Evolutionary conservation across 176 grass and related monocot genomes (phyloP).

Genomic region (Carex parvula): DNA sequence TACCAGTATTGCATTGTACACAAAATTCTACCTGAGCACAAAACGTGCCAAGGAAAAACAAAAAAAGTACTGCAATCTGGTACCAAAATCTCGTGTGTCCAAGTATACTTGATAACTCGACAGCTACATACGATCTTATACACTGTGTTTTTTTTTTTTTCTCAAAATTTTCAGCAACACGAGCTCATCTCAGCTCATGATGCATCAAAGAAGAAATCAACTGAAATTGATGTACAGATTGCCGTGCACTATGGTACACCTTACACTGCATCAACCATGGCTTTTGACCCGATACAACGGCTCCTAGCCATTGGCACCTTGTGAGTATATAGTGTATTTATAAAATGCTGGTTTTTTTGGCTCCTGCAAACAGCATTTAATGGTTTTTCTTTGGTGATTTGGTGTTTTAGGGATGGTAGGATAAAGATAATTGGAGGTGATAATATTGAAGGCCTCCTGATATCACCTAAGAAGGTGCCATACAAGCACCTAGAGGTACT

Average conservation of each 20-base stretch:
- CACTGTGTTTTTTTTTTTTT: background rate
- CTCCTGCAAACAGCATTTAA: background rate
- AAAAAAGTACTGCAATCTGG: background rate
- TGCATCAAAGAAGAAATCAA: slow-evolving; percentile 2
- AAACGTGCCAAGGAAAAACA: background rate
- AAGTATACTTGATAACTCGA: background rate
- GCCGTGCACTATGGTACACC: slow-evolving; percentile 70
- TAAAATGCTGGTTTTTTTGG: background rate
- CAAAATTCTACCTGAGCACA: background rate
- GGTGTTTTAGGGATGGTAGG: slow-evolving; percentile 72
- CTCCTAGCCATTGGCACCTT: slow-evolving; percentile 83
- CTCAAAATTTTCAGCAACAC: slow-evolving; percentile 7
- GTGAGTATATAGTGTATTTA: slow-evolving; percentile 38
- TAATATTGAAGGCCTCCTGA: slow-evolving; percentile 77
- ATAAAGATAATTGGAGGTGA: slow-evolving; percentile 91
- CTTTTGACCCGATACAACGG: slow-evolving; percentile 81
- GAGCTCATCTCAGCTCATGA: background rate
- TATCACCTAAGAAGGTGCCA: slow-evolving; percentile 72
- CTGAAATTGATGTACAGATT: slow-evolving; percentile 58
- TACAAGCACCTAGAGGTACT: slow-evolving; percentile 79
- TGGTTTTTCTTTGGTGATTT: slow-evolving; percentile 9
- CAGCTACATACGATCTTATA: background rate
- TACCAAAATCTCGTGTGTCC: background rate
- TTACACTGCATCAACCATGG: slow-evolving; percentile 66
- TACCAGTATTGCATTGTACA: background rate